phyloP scores from a whole-genome alignment of 73 alveolate species.

The Paramecium sonneborni region DNA sequence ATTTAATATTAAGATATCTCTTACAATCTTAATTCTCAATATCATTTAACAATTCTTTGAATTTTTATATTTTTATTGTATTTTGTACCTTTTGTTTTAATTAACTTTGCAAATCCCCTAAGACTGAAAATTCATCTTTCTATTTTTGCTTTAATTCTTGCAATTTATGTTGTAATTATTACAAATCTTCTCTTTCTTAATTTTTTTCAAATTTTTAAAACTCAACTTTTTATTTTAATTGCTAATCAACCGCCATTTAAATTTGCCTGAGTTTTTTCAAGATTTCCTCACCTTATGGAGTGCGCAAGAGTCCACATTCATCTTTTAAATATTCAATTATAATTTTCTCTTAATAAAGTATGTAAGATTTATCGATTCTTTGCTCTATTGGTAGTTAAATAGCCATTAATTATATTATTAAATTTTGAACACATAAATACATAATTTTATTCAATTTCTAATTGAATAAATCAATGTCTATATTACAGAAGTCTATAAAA shows the following conservation, averaged over 20 bases:
- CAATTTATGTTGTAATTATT: background rate
- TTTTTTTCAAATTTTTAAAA: background rate
- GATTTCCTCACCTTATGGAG: background rate
- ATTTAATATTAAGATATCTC: background rate
- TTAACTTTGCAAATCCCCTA: constrained; percentile 10
- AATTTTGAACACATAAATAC: background rate
- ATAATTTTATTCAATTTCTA: background rate
- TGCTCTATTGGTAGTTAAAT: background rate
- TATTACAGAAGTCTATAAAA: constrained; percentile 1
- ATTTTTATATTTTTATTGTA: background rate
- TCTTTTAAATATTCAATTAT: background rate
- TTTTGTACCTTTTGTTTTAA: background rate
- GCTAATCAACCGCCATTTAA: background rate
- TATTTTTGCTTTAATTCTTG: background rate
- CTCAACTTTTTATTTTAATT: background rate
- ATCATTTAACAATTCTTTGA: background rate
- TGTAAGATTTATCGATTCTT: background rate
- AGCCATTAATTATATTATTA: background rate
- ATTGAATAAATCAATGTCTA: background rate
- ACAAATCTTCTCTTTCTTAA: background rate
- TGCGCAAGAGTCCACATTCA: background rate
- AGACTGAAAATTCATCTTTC: background rate
- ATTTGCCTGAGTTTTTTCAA: background rate
- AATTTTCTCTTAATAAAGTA: background rate
- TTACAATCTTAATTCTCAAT: constrained; percentile 3